Evolutionary conservation across 768 basidiomycete species (phyloP).

Genomic region (Macrolepiota albuminosa): DNA sequence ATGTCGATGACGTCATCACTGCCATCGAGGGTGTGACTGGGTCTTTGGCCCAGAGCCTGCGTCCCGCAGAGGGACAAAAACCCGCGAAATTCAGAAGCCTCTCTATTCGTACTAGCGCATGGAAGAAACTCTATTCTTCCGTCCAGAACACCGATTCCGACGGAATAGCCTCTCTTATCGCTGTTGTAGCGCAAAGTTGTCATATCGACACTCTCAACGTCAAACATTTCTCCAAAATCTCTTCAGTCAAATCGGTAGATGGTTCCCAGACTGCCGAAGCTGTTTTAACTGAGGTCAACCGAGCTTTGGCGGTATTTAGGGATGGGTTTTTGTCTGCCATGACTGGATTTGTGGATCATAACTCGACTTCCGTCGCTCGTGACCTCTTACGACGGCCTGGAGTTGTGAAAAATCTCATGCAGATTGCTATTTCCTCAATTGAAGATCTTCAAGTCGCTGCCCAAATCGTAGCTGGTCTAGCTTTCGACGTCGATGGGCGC

Average conservation of each 20-base stretch:
- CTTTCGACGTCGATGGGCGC: constrained; percentile 87
- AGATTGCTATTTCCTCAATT: constrained; percentile 79
- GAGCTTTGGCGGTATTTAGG: constrained; percentile 50
- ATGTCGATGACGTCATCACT: constrained; percentile 26
- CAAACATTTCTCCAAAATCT: constrained; percentile 41
- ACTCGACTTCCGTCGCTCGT: constrained; percentile 43
- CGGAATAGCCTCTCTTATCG: constrained; percentile 55
- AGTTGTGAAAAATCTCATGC: constrained; percentile 55
- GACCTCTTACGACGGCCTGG: constrained; percentile 51
- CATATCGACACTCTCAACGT: constrained; percentile 62
- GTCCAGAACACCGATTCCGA: constrained; percentile 55
- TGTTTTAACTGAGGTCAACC: constrained; percentile 56
- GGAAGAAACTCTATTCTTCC: constrained; percentile 61
- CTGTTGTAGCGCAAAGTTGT: constrained; percentile 51
- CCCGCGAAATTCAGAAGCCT: constrained; percentile 27
- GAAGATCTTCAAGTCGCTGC: constrained; percentile 70
- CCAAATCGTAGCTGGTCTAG: constrained; percentile 76
- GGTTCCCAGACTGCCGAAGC: constrained; percentile 17
- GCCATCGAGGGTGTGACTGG: constrained; percentile 28
- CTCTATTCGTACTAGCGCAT: constrained; percentile 53
- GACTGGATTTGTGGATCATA: constrained; percentile 62
- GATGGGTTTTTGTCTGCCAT: constrained; percentile 60
- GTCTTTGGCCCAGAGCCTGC: constrained; percentile 21
- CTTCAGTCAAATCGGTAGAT: constrained; percentile 22
- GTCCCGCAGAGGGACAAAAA: constrained; percentile 1